phyloP scores from a whole-genome alignment of 2,329 filamentous ascomycete species.

The Diaporthe australafricana region DNA sequence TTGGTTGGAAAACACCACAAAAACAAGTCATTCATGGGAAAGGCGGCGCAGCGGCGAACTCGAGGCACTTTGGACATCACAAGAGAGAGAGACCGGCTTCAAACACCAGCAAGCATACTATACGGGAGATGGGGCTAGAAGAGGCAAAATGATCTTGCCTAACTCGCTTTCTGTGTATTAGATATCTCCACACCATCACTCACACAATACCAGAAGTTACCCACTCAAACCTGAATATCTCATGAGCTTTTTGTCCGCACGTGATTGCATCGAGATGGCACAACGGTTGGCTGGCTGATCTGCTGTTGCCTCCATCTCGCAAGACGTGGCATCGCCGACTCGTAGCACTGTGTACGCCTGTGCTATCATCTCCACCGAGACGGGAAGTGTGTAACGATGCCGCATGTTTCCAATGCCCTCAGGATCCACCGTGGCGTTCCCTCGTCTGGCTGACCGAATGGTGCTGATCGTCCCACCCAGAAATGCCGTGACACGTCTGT shows the following conservation, averaged over 20 bases:
- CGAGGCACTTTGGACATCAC: constrained; percentile 36
- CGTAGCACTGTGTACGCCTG: neutral
- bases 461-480: constrained; percentile 1
- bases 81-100: constrained; percentile 41
- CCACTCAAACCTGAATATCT: constrained; percentile 60
- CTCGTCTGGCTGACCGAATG: neutral
- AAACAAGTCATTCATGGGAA: constrained; percentile 44
- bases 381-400: neutral
- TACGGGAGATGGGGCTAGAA: constrained; percentile 11
- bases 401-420: neutral
- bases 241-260: neutral
- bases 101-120: constrained; percentile 42
- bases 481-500: constrained; percentile 4
- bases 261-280: neutral
- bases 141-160: constrained; percentile 49
- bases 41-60: constrained; percentile 41
- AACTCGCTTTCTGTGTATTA: constrained; percentile 76
- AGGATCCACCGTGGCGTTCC: neutral
- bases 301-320: neutral
- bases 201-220: constrained; percentile 74
- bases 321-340: neutral
- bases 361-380: neutral
- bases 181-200: constrained; percentile 58
- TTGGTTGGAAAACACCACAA: constrained; percentile 47
- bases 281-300: too few species aligned